Conservation (phyloP, 73 alveolate species). For the Paramecium bursaria region DNA sequence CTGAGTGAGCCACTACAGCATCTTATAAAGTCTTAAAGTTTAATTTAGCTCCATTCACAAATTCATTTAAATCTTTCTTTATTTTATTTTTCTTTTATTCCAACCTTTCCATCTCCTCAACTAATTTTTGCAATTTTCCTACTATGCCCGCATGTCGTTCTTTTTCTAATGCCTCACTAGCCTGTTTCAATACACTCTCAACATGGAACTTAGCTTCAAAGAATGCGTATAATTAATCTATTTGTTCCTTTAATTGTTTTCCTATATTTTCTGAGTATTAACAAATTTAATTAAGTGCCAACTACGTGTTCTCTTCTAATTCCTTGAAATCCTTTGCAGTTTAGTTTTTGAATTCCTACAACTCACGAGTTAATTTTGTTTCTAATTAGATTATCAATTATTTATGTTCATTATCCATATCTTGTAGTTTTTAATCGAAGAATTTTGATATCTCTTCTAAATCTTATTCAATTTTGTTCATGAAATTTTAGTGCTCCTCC, state of each 20-base stretch:
- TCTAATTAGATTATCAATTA: neutral
- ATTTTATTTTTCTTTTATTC: conserved; percentile 43
- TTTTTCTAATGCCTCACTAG: conserved; percentile 50
- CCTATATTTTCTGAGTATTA: neutral
- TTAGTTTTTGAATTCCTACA: neutral
- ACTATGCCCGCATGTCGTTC: conserved; percentile 53
- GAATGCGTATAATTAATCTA: conserved; percentile 14
- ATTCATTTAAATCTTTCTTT: conserved; percentile 29
- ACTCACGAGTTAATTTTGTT: neutral
- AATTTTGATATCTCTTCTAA: neutral
- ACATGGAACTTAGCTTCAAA: neutral
- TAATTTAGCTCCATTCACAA: conserved; percentile 42
- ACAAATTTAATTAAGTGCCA: neutral
- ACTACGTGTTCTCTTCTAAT: neutral
- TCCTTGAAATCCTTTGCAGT: neutral
- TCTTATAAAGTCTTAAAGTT: conserved; percentile 16
- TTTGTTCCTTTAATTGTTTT: conserved; percentile 6
- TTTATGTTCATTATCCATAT: neutral
- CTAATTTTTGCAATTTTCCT: conserved; percentile 16
- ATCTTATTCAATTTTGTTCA: neutral
- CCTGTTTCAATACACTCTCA: neutral
- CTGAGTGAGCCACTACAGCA: conserved; percentile 20
- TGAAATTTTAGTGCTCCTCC: neutral
- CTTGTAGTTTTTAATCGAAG: neutral
- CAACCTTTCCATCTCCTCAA: conserved; percentile 49